These are phyloP conservation scores for Solanum hybrid DNA, from an alignment of 305 asterid genomes.

Conservation along the genomic window DNA sequence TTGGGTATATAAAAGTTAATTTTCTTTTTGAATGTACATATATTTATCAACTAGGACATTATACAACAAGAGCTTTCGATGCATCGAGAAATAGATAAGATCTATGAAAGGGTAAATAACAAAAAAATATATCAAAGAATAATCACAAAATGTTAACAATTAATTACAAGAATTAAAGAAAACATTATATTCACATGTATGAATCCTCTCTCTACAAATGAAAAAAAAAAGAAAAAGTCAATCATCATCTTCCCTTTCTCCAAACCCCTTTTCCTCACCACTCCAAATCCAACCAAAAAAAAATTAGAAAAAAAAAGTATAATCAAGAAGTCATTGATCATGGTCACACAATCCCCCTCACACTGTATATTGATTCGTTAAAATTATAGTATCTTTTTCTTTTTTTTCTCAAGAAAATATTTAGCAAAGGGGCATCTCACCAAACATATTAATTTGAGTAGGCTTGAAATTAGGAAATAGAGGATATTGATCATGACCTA, in stretches of 20 bases:
- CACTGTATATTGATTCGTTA: neutral
- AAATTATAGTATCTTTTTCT: neutral
- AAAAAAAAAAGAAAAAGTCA: neutral
- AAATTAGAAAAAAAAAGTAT: neutral
- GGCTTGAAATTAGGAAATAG: conserved; percentile 30
- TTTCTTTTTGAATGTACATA: too few species aligned
- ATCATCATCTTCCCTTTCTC: neutral
- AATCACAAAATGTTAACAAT: neutral
- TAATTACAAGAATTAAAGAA: neutral
- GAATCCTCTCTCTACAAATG: neutral
- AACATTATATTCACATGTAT: conserved; percentile 1
- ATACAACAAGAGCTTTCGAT: neutral
- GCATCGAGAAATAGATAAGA: neutral
- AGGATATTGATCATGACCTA: conserved; percentile 26
- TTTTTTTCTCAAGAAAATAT: neutral
- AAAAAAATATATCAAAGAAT: neutral
- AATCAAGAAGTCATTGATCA: neutral
- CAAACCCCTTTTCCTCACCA: neutral
- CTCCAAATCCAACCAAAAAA: neutral
- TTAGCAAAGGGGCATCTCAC: conserved; percentile 43
- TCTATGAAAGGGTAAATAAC: neutral
- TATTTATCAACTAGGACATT: neutral
- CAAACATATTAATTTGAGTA: conserved; percentile 32
- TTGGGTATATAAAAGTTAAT: neutral
- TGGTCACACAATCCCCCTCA: neutral